Conservation (phyloP, 129 eudicot genomes). For the Artemisia argyi region DNA sequence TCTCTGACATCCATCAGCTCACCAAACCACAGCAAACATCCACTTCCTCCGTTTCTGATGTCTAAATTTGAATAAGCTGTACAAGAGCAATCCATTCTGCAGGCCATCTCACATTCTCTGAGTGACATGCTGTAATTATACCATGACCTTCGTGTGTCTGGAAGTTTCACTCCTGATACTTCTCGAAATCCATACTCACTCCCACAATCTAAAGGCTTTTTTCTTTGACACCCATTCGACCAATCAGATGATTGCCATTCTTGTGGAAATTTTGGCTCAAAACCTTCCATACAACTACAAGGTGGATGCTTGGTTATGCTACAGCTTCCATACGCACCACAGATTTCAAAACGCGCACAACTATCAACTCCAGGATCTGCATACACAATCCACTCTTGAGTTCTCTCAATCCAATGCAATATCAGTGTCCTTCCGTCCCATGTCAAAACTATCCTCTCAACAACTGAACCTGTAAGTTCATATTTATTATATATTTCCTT, state of each 20-base stretch:
- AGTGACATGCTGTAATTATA: slow-evolving; percentile 18
- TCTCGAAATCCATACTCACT: slow-evolving; percentile 25
- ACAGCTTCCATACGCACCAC: slow-evolving; percentile 41
- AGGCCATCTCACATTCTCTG: slow-evolving; percentile 25
- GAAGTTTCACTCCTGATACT: slow-evolving; percentile 28
- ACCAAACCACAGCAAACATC: slow-evolving; percentile 53
- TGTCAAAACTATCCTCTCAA: slow-evolving; percentile 1
- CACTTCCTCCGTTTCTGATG: slow-evolving; percentile 31
- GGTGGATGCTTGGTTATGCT: slow-evolving; percentile 22
- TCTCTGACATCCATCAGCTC: slow-evolving; percentile 37
- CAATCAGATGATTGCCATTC: slow-evolving; percentile 43
- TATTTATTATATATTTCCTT: slow-evolving; percentile 25
- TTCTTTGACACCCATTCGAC: slow-evolving; percentile 54
- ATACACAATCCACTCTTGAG: slow-evolving; percentile 28
- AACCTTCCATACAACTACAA: slow-evolving; percentile 37
- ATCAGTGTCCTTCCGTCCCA: slow-evolving; percentile 32
- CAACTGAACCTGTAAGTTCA: slow-evolving; percentile 1
- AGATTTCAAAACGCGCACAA: slow-evolving; percentile 36
- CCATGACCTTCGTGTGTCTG: slow-evolving; percentile 35
- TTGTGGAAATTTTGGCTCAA: slow-evolving; percentile 21
- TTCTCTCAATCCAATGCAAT: slow-evolving; percentile 36
- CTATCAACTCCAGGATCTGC: slow-evolving; percentile 11
- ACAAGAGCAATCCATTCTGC: slow-evolving; percentile 53
- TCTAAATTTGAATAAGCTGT: slow-evolving; percentile 38
- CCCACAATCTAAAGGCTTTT: slow-evolving; percentile 23